Base-by-base conservation (phyloP, 108 stramenopile genomes). In the Nannochloropsis gaditana region DNA sequence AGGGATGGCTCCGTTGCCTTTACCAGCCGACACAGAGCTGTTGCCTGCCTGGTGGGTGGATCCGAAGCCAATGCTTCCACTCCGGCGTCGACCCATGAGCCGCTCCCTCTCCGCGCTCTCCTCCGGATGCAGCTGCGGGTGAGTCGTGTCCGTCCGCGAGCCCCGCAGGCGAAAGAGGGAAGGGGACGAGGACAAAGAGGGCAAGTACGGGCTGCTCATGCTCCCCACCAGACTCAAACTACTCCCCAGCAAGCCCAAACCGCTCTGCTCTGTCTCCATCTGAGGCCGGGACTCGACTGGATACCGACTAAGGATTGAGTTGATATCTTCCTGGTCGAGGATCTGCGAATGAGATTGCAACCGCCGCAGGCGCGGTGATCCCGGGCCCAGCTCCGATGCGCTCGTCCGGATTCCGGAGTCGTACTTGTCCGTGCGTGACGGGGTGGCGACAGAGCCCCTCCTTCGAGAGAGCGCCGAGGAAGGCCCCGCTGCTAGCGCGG, bases 221-320 rank as follows among this genome's bases (percentile, higher is more conserved):
- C 59, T 73, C 59, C 59, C 59, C n/a, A n/a, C 59, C 59, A 73
- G n/a, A 8, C 59, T n/a, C 59, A 73, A 15, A n/a, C 15, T n/a
- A 2, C 59, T n/a, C 15, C 59, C 59, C 59, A 73, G 8, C 19
- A 15, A 15, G 3, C n/a, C 19, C 59, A 15, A 15, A 3, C 59
- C 59, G 59, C 3, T 6, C 3, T 6, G 3, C 59, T 73, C 59
- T n/a, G 59, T 8, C 2, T 73, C 59, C n/a, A 73, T 4, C n/a
- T n/a, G 3, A 4, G 59, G 59, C 19, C 59, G 59, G 6, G 19
- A n/a, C 59, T 73, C 59, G 2, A 73, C 59, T n/a, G 59, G 19
- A 73, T 73, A 73, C 59, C 59, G 59, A 73, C 59, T 73, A 4
- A 73, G n/a, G n/a, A 73, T 73, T n/a, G 59, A 73, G n/a, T 73